Conservation (phyloP, 2,329 filamentous ascomycete genomes). For the Aspergillus fumigatus region DNA sequence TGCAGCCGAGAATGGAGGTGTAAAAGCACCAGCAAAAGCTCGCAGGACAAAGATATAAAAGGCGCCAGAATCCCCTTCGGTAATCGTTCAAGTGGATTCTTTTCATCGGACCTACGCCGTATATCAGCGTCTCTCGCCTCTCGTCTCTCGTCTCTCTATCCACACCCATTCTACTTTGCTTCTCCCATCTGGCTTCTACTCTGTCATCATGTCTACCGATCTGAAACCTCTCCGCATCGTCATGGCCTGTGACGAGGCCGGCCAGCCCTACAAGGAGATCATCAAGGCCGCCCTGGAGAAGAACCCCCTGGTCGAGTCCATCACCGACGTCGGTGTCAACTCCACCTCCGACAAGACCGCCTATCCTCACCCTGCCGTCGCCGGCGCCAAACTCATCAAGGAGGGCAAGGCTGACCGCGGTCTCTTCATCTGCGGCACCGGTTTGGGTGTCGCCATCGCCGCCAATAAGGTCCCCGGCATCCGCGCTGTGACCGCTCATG, state of each 20-base stretch:
- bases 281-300: constrained; percentile 69
- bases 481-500: constrained; percentile 83
- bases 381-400: constrained; percentile 56
- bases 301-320: constrained; percentile 60
- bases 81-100: not conserved
- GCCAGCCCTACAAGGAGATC: constrained; percentile 71
- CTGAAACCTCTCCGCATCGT: constrained; percentile 52
- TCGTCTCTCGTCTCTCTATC: not conserved
- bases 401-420: constrained; percentile 64
- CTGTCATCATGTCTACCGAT: constrained; percentile 27
- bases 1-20: too few relatives aligned
- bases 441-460: constrained; percentile 80
- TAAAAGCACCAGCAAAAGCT: too few relatives aligned
- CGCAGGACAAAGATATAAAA: too few relatives aligned
- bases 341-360: constrained; percentile 67
- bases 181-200: not conserved
- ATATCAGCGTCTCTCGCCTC: not conserved
- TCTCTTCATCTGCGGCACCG: constrained; percentile 75
- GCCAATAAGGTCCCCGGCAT: constrained; percentile 85
- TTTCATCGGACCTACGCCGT: not conserved
- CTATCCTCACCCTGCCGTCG: constrained; percentile 74
- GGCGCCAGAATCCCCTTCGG: too few relatives aligned
- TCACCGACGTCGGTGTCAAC: constrained; percentile 71
- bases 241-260: constrained; percentile 66
- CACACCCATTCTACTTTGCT: not conserved